These are phyloP conservation scores for Aspergillus candidus DNA, from an alignment of 2,329 filamentous ascomycete genomes.

Conservation along the genomic window DNA sequence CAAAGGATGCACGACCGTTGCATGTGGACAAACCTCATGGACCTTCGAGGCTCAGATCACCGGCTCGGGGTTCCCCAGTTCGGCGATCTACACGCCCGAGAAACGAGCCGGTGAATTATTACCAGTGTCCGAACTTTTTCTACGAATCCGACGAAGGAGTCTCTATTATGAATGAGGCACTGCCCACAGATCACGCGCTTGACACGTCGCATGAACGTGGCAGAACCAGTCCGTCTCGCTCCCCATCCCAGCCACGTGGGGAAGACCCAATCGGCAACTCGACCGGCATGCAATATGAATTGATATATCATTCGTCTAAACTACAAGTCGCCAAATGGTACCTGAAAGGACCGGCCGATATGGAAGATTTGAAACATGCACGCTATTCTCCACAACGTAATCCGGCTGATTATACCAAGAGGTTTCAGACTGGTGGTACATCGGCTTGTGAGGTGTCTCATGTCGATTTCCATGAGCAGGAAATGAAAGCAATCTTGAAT, in stretches of 20 bases:
- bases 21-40: too few relatives aligned
- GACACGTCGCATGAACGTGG: not conserved
- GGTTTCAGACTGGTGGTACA: not conserved
- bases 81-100: constrained; percentile 26
- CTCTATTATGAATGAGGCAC: not conserved
- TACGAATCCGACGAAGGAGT: constrained; percentile 12
- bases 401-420: constrained; percentile 8
- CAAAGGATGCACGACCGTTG: too few relatives aligned
- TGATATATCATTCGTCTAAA: constrained; percentile 13
- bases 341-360: constrained; percentile 7
- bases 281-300: not conserved
- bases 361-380: constrained; percentile 6
- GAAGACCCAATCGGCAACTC: not conserved
- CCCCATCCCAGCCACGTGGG: not conserved
- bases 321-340: constrained; percentile 12
- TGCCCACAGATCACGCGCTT: not conserved
- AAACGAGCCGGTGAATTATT: constrained; percentile 29
- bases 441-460: constrained; percentile 15
- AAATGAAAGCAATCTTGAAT: constrained; percentile 17
- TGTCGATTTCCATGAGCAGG: constrained; percentile 20
- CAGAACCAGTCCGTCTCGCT: not conserved
- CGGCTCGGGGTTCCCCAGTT: not conserved
- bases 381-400: constrained; percentile 11
- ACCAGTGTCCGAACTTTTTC: constrained; percentile 14
- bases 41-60: not conserved